Percentiles rank a stretch among this genome's conserved stretches.
These are phyloP conservation scores for Mycotypha africana DNA, from an alignment of 371 early-diverging fungal genomes.

Conservation along the genomic window DNA sequence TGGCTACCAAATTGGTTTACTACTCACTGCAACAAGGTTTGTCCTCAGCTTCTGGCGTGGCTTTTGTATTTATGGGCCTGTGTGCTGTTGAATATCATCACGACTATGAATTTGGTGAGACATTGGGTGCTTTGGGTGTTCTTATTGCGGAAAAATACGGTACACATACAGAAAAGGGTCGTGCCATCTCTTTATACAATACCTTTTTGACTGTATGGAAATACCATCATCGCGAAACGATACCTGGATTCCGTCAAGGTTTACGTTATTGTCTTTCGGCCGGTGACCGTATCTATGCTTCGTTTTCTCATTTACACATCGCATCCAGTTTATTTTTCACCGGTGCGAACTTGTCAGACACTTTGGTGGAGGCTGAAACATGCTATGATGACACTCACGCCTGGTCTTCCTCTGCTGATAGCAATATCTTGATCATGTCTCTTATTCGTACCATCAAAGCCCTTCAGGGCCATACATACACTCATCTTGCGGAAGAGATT, in stretches of 20 bases:
- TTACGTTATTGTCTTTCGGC: constrained; percentile 17
- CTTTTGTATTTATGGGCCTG: constrained; percentile 23
- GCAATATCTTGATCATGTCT: constrained; percentile 28
- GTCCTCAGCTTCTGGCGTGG: constrained; percentile 20
- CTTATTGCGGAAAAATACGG: constrained; percentile 23
- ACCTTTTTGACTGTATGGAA: constrained; percentile 30
- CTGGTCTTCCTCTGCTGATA: constrained; percentile 35
- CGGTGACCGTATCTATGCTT: constrained; percentile 40
- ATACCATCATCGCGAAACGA: constrained; percentile 20
- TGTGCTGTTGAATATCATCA: constrained; percentile 19
- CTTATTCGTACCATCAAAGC: constrained; percentile 34
- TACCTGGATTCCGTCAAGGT: constrained; percentile 10
- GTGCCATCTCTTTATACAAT: constrained; percentile 24
- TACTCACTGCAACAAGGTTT: constrained; percentile 25
- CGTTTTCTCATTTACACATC: constrained; percentile 28
- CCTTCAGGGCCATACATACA: constrained; percentile 32
- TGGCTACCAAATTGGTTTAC: constrained; percentile 25
- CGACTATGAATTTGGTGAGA: constrained; percentile 23
- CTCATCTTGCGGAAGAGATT: constrained; percentile 12
- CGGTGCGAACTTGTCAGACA: constrained; percentile 19
- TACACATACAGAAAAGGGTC: constrained; percentile 28
- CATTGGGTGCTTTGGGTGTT: constrained; percentile 30
- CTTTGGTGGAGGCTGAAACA: constrained; percentile 23
- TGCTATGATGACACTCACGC: constrained; percentile 34
- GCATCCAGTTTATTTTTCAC: constrained; percentile 16